Evolutionary conservation across 2,329 filamentous ascomycete genomes (phyloP), one percentile per base, ranked within the genome.

Genomic region (Sphaerulina musiva): DNA sequence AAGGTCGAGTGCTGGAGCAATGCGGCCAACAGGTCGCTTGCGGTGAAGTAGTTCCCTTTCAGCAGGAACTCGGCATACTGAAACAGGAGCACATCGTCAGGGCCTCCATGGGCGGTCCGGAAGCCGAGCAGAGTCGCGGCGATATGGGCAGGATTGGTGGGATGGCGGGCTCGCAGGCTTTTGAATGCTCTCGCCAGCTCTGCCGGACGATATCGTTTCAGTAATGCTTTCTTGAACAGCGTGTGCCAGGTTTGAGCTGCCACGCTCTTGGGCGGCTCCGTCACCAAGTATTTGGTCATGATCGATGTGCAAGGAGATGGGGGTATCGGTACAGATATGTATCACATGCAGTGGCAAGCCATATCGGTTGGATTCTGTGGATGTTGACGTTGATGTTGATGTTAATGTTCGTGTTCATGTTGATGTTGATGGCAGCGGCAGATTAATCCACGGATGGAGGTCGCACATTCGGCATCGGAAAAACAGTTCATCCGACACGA

Each of bases 41-140:
- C 56, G n/a, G 57, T 56, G 29, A 68, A 58, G 45, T 58, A 59
- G 3, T 56, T 56, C 3, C 54, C 51, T 34, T 51, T 55, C 43
- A 70, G 52, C 8, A 69, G 56, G 12, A 56, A 48, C 4, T 63
- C 57, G 20, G 64, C 56, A 50, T 70, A 70, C 7, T 51, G 51
- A 45, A 62, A 61, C 2, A 69, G 52, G 11, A 68, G 50, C 14
- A 67, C 64, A 47, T 68, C 66, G 29, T 67, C 65, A n/a, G 55
- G 38, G 34, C 50, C 56, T n/a, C 45, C 51, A 14, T 47, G 54
- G 11, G 48, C 31, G 20, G 57, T 49, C 31, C 62, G 63, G 38
- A 66, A 61, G n/a, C 58, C 53, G 6, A 68, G 48, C 34, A 67
- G 56, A 6, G 58, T 49, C 11, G 54, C 46, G 1, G 65, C 65